These are phyloP conservation scores for Lagenaria siceraria DNA, from an alignment of 306 rosid genomes.

Conservation along the genomic window DNA sequence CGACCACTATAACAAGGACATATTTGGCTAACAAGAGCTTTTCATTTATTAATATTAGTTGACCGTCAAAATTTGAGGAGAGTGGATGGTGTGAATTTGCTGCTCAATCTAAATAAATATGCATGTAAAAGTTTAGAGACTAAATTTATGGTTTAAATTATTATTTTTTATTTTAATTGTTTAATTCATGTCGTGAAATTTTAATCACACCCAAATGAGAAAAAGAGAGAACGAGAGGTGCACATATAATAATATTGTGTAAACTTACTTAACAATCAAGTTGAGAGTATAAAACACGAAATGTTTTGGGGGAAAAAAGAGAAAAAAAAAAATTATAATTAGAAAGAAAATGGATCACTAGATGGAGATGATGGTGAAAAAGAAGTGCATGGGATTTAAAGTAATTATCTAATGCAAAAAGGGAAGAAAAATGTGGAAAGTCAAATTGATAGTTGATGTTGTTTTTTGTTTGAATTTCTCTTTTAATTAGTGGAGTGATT, in stretches of 20 bases:
- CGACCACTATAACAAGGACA: no score
- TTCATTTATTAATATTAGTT: no score
- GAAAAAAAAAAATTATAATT: not conserved
- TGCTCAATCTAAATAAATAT: no score
- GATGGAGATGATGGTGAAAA: not conserved
- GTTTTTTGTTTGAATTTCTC: not conserved
- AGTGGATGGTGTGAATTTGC: no score
- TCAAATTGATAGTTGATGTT: not conserved
- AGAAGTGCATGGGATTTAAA: not conserved
- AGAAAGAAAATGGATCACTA: not conserved
- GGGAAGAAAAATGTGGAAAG: not conserved
- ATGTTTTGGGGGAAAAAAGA: not conserved
- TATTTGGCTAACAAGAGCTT: no score
- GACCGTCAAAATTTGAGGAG: no score
- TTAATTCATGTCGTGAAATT: not conserved
- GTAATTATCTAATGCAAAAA: not conserved
- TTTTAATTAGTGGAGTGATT: not conserved
- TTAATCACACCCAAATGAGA: not conserved
- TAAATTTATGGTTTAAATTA: not conserved
- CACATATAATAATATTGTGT: not conserved
- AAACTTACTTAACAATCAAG: not conserved
- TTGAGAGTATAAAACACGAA: not conserved
- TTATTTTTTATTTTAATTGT: not conserved
- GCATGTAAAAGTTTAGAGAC: no score
- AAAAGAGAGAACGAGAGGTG: not conserved